phyloP scores from a whole-genome alignment of 108 stramenopile species.

The Conticribra weissflogii region DNA sequence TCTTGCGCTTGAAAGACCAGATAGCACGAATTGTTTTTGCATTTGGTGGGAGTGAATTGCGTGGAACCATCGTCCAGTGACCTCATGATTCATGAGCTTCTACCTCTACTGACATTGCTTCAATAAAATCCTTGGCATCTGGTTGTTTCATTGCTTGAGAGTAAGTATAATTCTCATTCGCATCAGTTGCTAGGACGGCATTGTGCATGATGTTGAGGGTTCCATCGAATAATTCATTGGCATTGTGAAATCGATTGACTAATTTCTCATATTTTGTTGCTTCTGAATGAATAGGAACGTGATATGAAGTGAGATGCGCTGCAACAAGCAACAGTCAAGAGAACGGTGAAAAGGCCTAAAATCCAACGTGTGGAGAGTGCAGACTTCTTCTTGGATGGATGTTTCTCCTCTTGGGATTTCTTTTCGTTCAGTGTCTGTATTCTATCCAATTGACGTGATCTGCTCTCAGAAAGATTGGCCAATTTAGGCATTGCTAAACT shows the following conservation, averaged over 20 bases:
- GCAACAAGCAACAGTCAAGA: background rate
- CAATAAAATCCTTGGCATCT: conserved; percentile 8
- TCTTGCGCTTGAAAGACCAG: no score
- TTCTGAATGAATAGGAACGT: background rate
- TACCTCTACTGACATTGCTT: background rate
- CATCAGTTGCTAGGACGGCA: background rate
- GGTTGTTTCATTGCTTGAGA: conserved; percentile 8
- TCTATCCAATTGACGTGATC: background rate
- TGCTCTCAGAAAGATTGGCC: background rate
- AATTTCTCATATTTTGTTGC: conserved; percentile 3
- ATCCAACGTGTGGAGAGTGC: background rate
- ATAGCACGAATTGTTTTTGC: no score
- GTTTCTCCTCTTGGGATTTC: background rate
- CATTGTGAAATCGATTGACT: conserved; percentile 1
- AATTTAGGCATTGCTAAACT: background rate
- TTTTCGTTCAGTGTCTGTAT: background rate
- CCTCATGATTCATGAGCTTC: no score
- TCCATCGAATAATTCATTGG: conserved; percentile 15
- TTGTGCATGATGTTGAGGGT: background rate
- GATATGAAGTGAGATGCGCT: background rate
- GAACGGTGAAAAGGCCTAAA: background rate
- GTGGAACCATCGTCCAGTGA: no score
- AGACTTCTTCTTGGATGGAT: background rate
- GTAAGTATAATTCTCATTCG: conserved; percentile 2
- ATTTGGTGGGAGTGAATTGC: no score